Base-by-base conservation (phyloP, 23 red algal genomes). In the Cyanidium caldarium region DNA sequence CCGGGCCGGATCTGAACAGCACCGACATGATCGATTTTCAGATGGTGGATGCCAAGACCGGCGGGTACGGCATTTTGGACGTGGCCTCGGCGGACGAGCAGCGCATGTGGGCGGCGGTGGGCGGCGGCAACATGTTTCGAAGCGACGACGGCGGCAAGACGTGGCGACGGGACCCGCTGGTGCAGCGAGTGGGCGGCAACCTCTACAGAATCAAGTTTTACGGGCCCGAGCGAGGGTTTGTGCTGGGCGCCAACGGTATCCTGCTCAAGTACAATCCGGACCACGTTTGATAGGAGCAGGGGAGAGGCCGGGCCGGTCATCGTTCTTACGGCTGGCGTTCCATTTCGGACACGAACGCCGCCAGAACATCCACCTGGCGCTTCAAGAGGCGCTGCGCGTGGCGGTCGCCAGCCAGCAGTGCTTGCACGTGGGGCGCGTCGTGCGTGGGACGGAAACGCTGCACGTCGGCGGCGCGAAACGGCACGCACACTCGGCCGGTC, bases 181-280 rank as follows among this genome's bases (percentile, higher is more conserved):
- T 82, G 15, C 72, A 46, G 42, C 80, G 79, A 44, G 73, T 86
- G 3, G 83, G 83, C 44, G 77, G 72, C 20, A 86, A 78, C 42
- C 80, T 95, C 56, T 95, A 95, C 58, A 77, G 78, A 38, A 95
- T 95, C 42, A 95, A 87, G 44, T 95, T 95, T 65, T 83, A 87
- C 39, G 73, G 57, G n/a, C 78, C 82, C 66, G 79, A 87, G 43
- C 73, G 38, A 10, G 90, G 73, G 30, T 95, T 95, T 77, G 85
- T 82, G 41, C 45, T 95, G 44, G 90, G 90, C 33, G 65, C 71
- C 35, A 84, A 84, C 58, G 90, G 90, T 7, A 57, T 85, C 2
- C 66, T 87, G 45, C 69, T 95, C 65, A 46, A 73, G 42, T 94
- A 79, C 66, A 65, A 87, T 35, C 76, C 84, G 30, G n/a, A 42